Percentiles rank a stretch among this genome's conserved stretches.
These are phyloP conservation scores for Pichia sp. DNA, from an alignment of 1,139 yeast genomes.

Conservation along the genomic window DNA sequence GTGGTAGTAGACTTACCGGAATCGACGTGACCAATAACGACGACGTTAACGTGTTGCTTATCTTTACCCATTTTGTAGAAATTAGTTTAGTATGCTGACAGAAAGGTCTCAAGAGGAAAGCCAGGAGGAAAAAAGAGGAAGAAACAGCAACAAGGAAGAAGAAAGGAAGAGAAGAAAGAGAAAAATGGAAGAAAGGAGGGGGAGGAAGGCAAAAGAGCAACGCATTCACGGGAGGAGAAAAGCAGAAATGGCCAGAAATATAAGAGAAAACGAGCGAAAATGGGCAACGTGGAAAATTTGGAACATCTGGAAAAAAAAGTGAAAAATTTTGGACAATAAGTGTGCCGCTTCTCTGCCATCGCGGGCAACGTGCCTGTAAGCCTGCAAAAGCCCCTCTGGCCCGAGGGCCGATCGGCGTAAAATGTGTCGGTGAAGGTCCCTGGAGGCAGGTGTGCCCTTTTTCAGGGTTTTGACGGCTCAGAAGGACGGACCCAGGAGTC, in stretches of 20 bases:
- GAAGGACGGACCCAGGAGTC: background rate
- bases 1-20: slow-evolving; percentile 98
- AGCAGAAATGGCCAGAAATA: background rate
- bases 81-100: background rate
- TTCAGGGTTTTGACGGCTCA: background rate
- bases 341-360: background rate
- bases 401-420: background rate
- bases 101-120: background rate
- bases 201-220: slow-evolving; percentile 41
- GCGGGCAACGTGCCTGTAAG: background rate
- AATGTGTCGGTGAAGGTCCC: background rate
- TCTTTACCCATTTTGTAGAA: slow-evolving; percentile 55
- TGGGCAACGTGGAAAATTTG: background rate
- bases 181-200: background rate
- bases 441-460: background rate
- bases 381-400: background rate
- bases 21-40: slow-evolving; percentile 99
- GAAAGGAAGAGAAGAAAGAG: background rate
- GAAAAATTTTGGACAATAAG: background rate
- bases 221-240: background rate
- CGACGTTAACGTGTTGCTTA: slow-evolving; percentile 97
- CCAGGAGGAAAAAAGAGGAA: background rate
- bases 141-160: background rate
- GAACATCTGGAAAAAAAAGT: background rate
- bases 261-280: background rate